Percentiles rank a stretch among this genome's conserved stretches.
Evolutionary conservation across 805 yeast genomes (phyloP).

Genomic region (Ascoidea rubescens): DNA sequence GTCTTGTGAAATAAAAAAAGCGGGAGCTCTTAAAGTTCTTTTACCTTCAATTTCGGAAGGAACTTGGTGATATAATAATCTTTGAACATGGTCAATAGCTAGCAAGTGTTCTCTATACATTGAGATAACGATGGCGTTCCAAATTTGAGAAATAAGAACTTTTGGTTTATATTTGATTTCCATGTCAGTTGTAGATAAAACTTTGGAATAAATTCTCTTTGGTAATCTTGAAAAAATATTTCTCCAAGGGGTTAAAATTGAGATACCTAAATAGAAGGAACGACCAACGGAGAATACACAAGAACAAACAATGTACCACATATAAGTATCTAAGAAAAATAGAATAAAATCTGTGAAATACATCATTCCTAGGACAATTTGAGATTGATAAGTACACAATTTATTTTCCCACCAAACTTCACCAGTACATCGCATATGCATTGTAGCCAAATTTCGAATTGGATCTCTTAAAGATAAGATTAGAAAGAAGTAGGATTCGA

Average conservation of each 20-base stretch:
- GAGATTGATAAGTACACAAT: conserved; percentile 77
- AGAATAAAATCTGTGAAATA: conserved; percentile 80
- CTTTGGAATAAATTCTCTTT: conserved; percentile 96
- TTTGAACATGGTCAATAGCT: conserved; percentile 98
- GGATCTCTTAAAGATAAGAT: conserved; percentile 88
- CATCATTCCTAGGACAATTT: conserved; percentile 86
- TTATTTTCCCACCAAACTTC: conserved; percentile 65
- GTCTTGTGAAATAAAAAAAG: conserved; percentile 95
- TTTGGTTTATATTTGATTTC: conserved; percentile 98
- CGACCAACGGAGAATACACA: conserved; percentile 94
- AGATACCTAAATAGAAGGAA: conserved; percentile 97
- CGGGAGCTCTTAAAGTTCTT: conserved; percentile 96
- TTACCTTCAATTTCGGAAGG: conserved; percentile 97
- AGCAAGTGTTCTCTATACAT: conserved; percentile 99
- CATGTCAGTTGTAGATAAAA: conserved; percentile 97
- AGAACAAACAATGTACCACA: conserved; percentile 97
- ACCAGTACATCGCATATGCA: conserved; percentile 89
- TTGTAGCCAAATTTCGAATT: conserved; percentile 73
- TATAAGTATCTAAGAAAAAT: conserved; percentile 96
- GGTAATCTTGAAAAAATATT: conserved; percentile 95
- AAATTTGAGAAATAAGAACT: conserved; percentile 93
- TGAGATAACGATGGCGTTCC: conserved; percentile 98
- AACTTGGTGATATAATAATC: conserved; percentile 93
- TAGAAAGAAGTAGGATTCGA: conserved; percentile 89
- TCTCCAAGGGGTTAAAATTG: conserved; percentile 99